Percentiles rank a stretch among this genome's conserved stretches.
These are phyloP conservation scores for Dunaliella sp. DNA, from an alignment of 139 green algal genomes.

Conservation along the genomic window DNA sequence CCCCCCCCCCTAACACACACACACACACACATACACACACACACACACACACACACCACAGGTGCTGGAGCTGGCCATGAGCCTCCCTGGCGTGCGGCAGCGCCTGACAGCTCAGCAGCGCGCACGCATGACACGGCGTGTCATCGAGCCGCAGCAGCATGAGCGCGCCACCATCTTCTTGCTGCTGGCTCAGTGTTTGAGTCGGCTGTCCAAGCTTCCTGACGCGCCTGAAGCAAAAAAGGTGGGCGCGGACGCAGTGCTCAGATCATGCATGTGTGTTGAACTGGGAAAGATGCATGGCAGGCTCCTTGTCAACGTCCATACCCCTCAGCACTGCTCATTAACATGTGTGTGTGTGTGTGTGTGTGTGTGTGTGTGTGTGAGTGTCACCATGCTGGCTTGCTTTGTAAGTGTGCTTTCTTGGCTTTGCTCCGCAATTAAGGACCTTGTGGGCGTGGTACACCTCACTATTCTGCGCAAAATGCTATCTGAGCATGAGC, in stretches of 20 bases:
- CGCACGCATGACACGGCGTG: slow-evolving; percentile 15
- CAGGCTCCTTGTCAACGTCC: too few species aligned
- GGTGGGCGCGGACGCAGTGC: slow-evolving; percentile 17
- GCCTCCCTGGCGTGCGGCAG: slow-evolving; percentile 48
- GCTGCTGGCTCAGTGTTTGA: slow-evolving; percentile 57
- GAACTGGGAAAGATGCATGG: too few species aligned
- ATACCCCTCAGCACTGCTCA: too few species aligned
- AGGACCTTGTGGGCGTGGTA: too few species aligned
- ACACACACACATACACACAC: too few species aligned
- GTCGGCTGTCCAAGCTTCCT: slow-evolving; percentile 43
- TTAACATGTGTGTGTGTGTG: background rate
- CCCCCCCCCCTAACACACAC: too few species aligned
- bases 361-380: background rate
- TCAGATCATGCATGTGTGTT: background rate
- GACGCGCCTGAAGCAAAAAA: slow-evolving; percentile 73
- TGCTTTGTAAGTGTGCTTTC: too few species aligned
- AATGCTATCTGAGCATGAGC: too few species aligned
- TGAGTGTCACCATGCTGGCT: too few species aligned
- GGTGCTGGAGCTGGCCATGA: slow-evolving; percentile 66
- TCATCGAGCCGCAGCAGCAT: slow-evolving; percentile 38
- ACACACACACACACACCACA: too few species aligned
- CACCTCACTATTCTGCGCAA: too few species aligned
- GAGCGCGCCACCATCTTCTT: slow-evolving; percentile 70
- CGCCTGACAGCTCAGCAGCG: slow-evolving; percentile 40
- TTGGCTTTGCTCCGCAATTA: too few species aligned